Percentiles rank a stretch among this genome's conserved stretches.
Evolutionary conservation across 768 basidiomycete species (phyloP).

Genomic region (Asterophora lycoperdoides): DNA sequence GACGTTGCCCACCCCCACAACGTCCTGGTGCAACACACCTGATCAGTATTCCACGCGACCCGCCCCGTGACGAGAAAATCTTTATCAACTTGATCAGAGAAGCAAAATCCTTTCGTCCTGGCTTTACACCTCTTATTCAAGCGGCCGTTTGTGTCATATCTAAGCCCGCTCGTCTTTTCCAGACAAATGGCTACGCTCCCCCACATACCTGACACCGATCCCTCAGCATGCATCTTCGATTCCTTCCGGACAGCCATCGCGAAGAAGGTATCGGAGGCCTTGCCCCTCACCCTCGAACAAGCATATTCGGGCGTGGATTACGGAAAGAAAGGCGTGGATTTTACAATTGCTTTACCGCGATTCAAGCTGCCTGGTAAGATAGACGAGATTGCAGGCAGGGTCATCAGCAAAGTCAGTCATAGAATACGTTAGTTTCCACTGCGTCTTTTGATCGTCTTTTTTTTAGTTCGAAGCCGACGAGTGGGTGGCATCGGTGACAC

Average conservation of each 20-base stretch:
- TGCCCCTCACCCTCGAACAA: slow-evolving; percentile 69
- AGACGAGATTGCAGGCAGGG: slow-evolving; percentile 69
- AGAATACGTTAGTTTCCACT: background rate
- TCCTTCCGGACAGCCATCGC: slow-evolving; percentile 82
- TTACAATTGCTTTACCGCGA: slow-evolving; percentile 87
- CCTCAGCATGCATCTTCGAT: slow-evolving; percentile 65
- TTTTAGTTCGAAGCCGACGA: slow-evolving; percentile 80
- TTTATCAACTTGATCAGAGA: slow-evolving; percentile 17
- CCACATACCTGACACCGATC: slow-evolving; percentile 45
- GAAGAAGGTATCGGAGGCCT: slow-evolving; percentile 57
- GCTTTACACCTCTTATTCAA: slow-evolving; percentile 18
- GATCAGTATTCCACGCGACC: slow-evolving; percentile 7
- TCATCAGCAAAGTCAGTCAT: slow-evolving; percentile 63
- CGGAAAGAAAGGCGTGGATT: slow-evolving; percentile 92
- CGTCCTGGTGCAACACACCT: no score
- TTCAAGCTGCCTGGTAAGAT: slow-evolving; percentile 83
- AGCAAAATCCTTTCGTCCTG: slow-evolving; percentile 12
- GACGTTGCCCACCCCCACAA: no score
- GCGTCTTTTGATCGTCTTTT: background rate
- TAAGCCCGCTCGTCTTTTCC: slow-evolving; percentile 8
- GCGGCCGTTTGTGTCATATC: slow-evolving; percentile 12
- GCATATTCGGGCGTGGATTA: slow-evolving; percentile 84
- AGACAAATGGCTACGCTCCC: slow-evolving; percentile 29
- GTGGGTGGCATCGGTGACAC: slow-evolving; percentile 64
- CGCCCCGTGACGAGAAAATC: slow-evolving; percentile 19